Evolutionary conservation across 306 rosid species (phyloP), one percentile per base, ranked within the genome.

Genomic region (Vachellia collinsii): DNA sequence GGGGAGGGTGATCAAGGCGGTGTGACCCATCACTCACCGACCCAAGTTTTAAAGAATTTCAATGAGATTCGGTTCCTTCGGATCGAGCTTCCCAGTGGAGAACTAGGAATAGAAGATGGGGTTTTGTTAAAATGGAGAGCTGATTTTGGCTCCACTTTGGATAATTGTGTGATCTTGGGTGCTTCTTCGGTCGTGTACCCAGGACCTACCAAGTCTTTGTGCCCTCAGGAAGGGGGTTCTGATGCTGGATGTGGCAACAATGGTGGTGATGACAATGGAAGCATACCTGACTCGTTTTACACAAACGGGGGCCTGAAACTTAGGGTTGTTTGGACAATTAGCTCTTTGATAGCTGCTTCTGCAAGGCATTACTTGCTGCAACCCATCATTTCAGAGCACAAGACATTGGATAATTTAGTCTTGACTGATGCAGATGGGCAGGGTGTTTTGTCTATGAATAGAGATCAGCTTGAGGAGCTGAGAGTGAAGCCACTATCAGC

Each of bases 21-120:
- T 41, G 99, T 95, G 9, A 93, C 99, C 22, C 99, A 96, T 76
- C 99, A 96, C 86, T 96, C 99, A 3, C 99, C 99, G 0, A 96
- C 99, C 0, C 99, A 96, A 75, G 99, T 96, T 16, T 81, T 96
- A 22, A 92, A 93, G 81, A 96, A 93, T 75, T 96, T 96, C 83
- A 92, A 89, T 64, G 99, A 96, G 91, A 87, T 96, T 90, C 93
- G 94, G 3, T 51, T 89, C 76, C 97, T 96, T 34, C 89, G 94
- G 85, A 93, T 96, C 91, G 99, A 96, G 88, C 96, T 96, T 23
- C 99, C 99, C 4, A 86, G 89, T 50, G 99, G 99, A 4, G 99
- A 96, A 75, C 83, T 96, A 79, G 99, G 99, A 22, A 90, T 96
- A 6, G 99, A 93, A 3, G 99, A 96, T n/a, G 99, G 97, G 3